These are phyloP conservation scores for Penicillium longicatenatum DNA, from an alignment of 495 filamentous ascomycete genomes.

Conservation along the genomic window DNA sequence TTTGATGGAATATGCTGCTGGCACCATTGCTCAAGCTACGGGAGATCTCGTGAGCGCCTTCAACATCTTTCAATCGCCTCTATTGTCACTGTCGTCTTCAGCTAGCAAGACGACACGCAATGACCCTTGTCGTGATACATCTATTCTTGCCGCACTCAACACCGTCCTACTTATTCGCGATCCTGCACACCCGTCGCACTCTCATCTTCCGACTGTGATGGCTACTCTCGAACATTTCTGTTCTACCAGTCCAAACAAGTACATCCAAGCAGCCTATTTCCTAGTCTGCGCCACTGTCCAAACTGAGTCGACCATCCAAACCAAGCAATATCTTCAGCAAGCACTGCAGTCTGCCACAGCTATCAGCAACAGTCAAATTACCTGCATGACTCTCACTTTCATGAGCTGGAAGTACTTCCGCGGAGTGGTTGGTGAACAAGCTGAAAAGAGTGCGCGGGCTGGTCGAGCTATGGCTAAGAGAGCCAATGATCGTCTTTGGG, in stretches of 20 bases:
- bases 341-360: constrained; percentile 60
- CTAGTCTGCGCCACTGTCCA: constrained; percentile 71
- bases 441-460: constrained; percentile 82
- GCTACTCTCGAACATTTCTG: constrained; percentile 68
- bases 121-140: constrained; percentile 67
- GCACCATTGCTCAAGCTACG: constrained; percentile 75
- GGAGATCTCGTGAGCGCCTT: constrained; percentile 70
- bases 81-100: constrained; percentile 54
- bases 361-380: constrained; percentile 67
- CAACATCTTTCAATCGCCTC: constrained; percentile 60
- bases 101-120: constrained; percentile 44
- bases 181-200: constrained; percentile 52
- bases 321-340: constrained; percentile 74
- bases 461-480: constrained; percentile 73
- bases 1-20: constrained; percentile 68
- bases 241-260: constrained; percentile 64
- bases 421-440: constrained; percentile 84
- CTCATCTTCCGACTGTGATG: constrained; percentile 54
- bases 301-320: constrained; percentile 63
- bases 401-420: constrained; percentile 87
- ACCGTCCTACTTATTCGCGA: constrained; percentile 78
- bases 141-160: constrained; percentile 80
- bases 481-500: constrained; percentile 79
- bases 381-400: constrained; percentile 78
- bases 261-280: constrained; percentile 75